These are phyloP conservation scores for Fusarium incarnatum DNA, from an alignment of 2,329 filamentous ascomycete genomes.

Conservation along the genomic window DNA sequence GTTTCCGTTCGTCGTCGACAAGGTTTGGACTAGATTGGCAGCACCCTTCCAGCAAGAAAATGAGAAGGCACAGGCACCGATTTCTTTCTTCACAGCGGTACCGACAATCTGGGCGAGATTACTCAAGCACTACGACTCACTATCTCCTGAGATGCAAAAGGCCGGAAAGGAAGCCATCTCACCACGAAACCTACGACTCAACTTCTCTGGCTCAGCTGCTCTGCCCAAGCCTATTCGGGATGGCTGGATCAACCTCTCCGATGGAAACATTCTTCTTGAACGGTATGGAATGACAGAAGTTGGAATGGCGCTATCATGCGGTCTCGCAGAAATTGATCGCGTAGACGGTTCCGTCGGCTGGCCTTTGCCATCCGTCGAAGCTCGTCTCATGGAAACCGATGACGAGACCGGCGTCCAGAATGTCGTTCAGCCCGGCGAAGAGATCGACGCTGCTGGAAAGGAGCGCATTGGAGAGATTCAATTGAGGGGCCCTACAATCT, in stretches of 20 bases:
- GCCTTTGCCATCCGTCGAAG: constrained; percentile 89
- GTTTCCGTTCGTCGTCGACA: constrained; percentile 89
- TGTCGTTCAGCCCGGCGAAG: constrained; percentile 72
- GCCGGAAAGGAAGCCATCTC: constrained; percentile 78
- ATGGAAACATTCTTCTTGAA: constrained; percentile 89
- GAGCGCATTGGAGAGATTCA: constrained; percentile 88
- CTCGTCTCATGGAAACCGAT: constrained; percentile 77
- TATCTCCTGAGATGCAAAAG: constrained; percentile 70
- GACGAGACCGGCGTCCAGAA: constrained; percentile 71
- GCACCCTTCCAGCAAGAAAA: constrained; percentile 73
- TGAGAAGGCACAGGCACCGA: constrained; percentile 42
- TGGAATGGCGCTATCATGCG: constrained; percentile 97
- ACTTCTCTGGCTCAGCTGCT: constrained; percentile 94
- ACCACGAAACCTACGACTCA: constrained; percentile 83
- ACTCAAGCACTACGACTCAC: constrained; percentile 74
- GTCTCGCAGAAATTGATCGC: constrained; percentile 78
- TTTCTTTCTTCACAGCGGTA: constrained; percentile 96
- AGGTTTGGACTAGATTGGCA: constrained; percentile 87
- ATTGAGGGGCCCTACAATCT: constrained; percentile 6
- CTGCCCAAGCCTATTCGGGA: constrained; percentile 89
- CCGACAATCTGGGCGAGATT: constrained; percentile 95
- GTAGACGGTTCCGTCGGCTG: constrained; percentile 94
- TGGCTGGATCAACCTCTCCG: constrained; percentile 81
- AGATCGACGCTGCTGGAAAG: constrained; percentile 63
- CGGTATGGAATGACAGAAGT: constrained; percentile 99